Conservation (phyloP, 768 basidiomycete species). For the Daedalea quercina region DNA sequence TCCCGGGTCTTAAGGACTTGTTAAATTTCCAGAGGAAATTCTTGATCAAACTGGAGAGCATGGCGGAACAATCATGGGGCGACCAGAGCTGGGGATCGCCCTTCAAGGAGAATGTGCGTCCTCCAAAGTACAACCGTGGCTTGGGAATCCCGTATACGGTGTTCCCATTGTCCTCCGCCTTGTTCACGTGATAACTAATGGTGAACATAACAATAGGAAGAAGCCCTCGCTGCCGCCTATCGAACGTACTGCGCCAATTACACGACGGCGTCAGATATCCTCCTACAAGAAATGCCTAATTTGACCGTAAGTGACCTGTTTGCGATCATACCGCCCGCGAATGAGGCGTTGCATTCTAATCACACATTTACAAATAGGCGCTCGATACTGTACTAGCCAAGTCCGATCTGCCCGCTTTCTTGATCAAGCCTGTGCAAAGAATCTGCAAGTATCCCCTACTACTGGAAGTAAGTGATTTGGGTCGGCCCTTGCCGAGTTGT, state of each 20-base stretch:
- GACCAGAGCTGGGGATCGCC: conserved; percentile 85
- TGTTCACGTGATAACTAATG: conserved; percentile 24
- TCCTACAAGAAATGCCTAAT: conserved; percentile 70
- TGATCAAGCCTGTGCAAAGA: conserved; percentile 98
- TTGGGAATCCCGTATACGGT: conserved; percentile 30
- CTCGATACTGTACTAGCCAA: conserved; percentile 82
- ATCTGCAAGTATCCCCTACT: conserved; percentile 98
- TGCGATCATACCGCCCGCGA: conserved; percentile 10
- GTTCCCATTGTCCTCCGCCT: conserved; percentile 34
- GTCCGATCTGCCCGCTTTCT: conserved; percentile 90
- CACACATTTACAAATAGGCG: conserved; percentile 38
- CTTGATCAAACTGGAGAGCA: conserved; percentile 83
- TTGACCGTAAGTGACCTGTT: conserved; percentile 46
- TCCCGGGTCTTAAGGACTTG: conserved; percentile 90
- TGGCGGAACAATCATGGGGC: conserved; percentile 73
- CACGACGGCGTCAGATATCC: conserved; percentile 17
- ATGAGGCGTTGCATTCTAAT: conserved; percentile 13
- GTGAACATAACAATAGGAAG: conserved; percentile 68
- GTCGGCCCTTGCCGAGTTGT: conserved; percentile 5
- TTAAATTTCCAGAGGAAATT: conserved; percentile 96
- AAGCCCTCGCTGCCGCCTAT: conserved; percentile 84
- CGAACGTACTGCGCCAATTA: conserved; percentile 91
- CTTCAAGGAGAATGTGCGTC: conserved; percentile 78
- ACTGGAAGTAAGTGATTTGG: conserved; percentile 59
- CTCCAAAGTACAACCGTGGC: conserved; percentile 13